Evolutionary conservation across 805 yeast species (phyloP).

Genomic region (Maudiozyma barnettii): DNA sequence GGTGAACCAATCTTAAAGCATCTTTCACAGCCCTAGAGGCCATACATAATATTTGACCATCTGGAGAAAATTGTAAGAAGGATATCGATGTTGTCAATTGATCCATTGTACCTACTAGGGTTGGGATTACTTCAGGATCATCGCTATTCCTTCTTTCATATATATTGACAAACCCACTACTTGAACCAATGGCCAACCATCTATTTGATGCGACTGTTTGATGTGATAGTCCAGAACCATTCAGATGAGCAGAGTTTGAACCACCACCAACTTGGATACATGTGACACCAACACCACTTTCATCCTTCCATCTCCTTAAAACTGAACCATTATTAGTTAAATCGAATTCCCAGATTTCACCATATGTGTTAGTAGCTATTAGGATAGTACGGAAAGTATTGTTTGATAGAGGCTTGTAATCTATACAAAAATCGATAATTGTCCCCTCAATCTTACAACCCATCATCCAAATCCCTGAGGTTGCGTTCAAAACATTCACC

Average conservation of each 20-base stretch:
- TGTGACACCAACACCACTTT: conserved; percentile 78
- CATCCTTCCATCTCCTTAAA: conserved; percentile 70
- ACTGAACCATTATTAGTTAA: conserved; percentile 40
- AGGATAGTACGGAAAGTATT: conserved; percentile 29
- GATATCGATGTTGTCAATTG: conserved; percentile 78
- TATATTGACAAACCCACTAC: conserved; percentile 80
- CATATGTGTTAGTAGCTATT: conserved; percentile 60
- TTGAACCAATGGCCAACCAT: conserved; percentile 84
- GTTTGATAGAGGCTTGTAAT: conserved; percentile 23
- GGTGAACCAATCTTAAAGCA: conserved; percentile 75
- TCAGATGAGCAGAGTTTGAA: conserved; percentile 21
- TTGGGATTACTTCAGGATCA: conserved; percentile 15
- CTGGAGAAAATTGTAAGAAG: conserved; percentile 61
- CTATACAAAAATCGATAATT: conserved; percentile 56
- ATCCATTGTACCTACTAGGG: conserved; percentile 58
- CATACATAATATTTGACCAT: conserved; percentile 81
- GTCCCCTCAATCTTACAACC: conserved; percentile 88
- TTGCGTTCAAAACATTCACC: conserved; percentile 70
- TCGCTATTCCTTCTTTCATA: conserved; percentile 47
- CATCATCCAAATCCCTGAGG: conserved; percentile 75
- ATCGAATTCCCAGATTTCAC: conserved; percentile 86
- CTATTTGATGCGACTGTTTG: conserved; percentile 35
- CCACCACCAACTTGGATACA: conserved; percentile 62
- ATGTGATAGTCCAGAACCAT: conserved; percentile 12
- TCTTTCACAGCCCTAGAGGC: conserved; percentile 82